Evolutionary conservation across 2,329 filamentous ascomycete species (phyloP), one percentile per base, ranked within the genome.

Genomic region (Colletotrichum sp.): DNA sequence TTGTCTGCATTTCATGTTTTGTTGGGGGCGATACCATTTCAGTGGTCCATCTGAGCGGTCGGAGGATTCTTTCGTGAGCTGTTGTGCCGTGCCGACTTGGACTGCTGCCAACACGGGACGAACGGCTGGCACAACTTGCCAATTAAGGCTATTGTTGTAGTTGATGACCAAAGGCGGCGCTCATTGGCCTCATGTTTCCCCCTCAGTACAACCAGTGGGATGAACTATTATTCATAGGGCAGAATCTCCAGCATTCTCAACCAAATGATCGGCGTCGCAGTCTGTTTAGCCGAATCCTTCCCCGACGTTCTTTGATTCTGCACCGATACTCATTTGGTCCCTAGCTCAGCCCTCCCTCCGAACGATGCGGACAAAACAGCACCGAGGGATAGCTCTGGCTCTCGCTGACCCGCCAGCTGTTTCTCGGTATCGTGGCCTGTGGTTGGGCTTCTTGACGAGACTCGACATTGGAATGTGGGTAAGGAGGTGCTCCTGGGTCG

Each of bases 381-480:
- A 16, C 36, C n/a, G 30, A 57, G 8, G 26, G 24, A 21, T 13
- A 21, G 34, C 30, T 28, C 15, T 16, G 9, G 34, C 21, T 36
- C 28, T 18, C n/a, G 32, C 32, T 12, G 26, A 65, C 34, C 34
- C 30, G 49, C 5, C 12, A 44, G 49, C n/a, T 24, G 70, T 21
- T 71, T 66, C 30, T 68, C 10, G 7, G 21, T 52, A 32, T 76
- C 55, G 32, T 44, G 18, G 34, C 59, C 55, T 68, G 49, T 52
- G 52, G 63, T 60, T 55, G 57, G 59, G 59, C 59, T 63, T 63
- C 59, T 67, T 52, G 72, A 60, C 26, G 49, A 69, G 70, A 30
- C 68, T 76, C 74, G 74, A 74, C 62, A 74, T 66, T 68, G 24
- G 36, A 28, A 26, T 74, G 70, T 65, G 70, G 70, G 71, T 69